Base-by-base conservation (phyloP, 306 rosid genomes). In the Sechiopsis laciniata region DNA sequence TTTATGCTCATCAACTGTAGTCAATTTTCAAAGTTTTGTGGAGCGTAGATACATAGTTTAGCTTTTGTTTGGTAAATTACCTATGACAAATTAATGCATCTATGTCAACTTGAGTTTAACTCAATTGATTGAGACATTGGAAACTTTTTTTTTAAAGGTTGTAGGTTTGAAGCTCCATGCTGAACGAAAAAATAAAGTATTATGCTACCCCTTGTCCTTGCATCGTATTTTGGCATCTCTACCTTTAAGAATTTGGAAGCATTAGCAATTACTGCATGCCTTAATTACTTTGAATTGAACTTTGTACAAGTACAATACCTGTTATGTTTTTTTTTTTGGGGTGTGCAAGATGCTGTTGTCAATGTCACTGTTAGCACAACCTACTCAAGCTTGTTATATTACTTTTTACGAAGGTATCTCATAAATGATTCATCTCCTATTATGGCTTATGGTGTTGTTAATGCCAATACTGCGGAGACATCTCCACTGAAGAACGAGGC, bases 371-470 rank as follows among this genome's bases (percentile, higher is more conserved):
- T 14, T 48, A 69, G 58, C 58, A 7, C 55, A 40, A 3, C 58
- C 57, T 67, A 19, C 55, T 42, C 72, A 67, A 46, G 72, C 55
- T 12, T 19, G 20, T 55, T n/a, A 37, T 17, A 10, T 26, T 54
- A 60, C 40, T 79, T 77, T 63, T 15, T 82, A 13, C 64, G 73
- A 87, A 94, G 96, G 80, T 89, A 85, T 74, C 37, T 94, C 55
- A 85, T 90, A 59, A 81, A 79, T 75, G 96, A 85, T 75, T 89
- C 92, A 53, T 59, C 82, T 59, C 63, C 50, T 55, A 71, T 86
- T 73, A 77, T 81, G 75, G 90, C 97, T 71, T 90, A 87, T 75
- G 97, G 98, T 76, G 85, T 88, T 80, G 50, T 82, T 84, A 93
- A 89, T 80, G 61, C 73, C 60, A 75, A 65, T 80, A 58, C 82